Evolutionary conservation across 2,329 filamentous ascomycete genomes (phyloP), one percentile per base, ranked within the genome.

Genomic region (Fusarium temperatum): DNA sequence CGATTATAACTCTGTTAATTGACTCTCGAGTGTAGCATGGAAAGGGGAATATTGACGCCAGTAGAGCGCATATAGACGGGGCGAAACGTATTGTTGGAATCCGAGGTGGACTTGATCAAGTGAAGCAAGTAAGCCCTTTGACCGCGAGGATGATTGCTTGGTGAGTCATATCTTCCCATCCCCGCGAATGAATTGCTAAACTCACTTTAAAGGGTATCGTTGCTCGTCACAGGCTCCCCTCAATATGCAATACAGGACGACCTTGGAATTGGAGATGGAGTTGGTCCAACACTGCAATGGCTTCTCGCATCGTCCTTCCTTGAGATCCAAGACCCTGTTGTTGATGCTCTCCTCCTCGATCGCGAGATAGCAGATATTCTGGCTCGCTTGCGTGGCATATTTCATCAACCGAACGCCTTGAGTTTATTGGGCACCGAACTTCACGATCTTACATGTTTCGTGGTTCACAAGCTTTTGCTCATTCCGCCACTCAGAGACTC

Each of bases 121-220:
- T 89, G 5, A 84, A 82, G 51, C 83, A 82, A 26, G 85, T 84
- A 3, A 89, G 84, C 62, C 87, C 88, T 1, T 82, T 89, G 1
- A 89, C 87, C 1, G 87, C 87, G 13, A 84, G 87, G 62, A 89
- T 89, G 87, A 80, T 89, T 15, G 82, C 83, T 67, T 89, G 87
- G 87, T 88, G 75, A 80, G 85, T 32, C 20, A 30, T 18, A 30
- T 55, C 15, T 28, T n/a, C 8, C 15, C 9, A 18, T 17, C 20
- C 18, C 35, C 7, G 10, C 14, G 20, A 28, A 22, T n/a, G 1
- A 22, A 26, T 47, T 30, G 50, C 15, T 68, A 70, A 22, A 74
- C 2, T 5, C 2, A 9, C 22, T 7, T 22, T 17, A 15, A 13
- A 90, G 89, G 89, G 87, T 90, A n/a, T 88, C 88, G 0, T 83